Conservation (phyloP, 2,329 filamentous ascomycete species). For the Aspergillus brunneoviolaceus region DNA sequence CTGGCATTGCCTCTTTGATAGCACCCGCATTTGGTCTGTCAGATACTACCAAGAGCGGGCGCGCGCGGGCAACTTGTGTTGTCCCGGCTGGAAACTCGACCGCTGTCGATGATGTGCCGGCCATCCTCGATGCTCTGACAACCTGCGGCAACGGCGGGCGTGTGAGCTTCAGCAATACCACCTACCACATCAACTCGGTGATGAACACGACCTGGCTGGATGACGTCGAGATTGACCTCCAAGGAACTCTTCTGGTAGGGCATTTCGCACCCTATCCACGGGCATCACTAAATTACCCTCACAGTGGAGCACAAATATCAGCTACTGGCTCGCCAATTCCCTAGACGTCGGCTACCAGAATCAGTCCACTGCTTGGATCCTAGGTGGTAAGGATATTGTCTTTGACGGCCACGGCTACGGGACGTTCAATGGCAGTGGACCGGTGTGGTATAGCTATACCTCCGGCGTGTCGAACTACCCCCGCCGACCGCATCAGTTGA, state of each 20-base stretch:
- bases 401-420: constrained; percentile 53
- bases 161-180: constrained; percentile 51
- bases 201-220: constrained; percentile 51
- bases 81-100: constrained; percentile 19
- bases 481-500: constrained; percentile 30
- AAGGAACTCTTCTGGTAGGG: constrained; percentile 49
- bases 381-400: constrained; percentile 52
- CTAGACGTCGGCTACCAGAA: constrained; percentile 52
- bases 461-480: constrained; percentile 31
- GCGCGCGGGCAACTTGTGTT: constrained; percentile 2
- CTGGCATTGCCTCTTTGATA: not conserved
- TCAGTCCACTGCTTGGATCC: constrained; percentile 50
- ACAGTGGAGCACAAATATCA: constrained; percentile 38
- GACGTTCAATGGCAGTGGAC: constrained; percentile 47
- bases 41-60: not conserved
- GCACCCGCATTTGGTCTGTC: not conserved
- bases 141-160: constrained; percentile 51
- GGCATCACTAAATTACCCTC: not conserved
- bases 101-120: constrained; percentile 50
- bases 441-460: constrained; percentile 43
- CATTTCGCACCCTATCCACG: not conserved
- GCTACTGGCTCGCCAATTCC: constrained; percentile 52
- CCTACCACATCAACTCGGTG: constrained; percentile 51
- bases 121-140: constrained; percentile 53
- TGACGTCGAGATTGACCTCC: constrained; percentile 51